Evolutionary conservation across 331 rosid genomes (phyloP).

Genomic region (Rosa hybrid): DNA sequence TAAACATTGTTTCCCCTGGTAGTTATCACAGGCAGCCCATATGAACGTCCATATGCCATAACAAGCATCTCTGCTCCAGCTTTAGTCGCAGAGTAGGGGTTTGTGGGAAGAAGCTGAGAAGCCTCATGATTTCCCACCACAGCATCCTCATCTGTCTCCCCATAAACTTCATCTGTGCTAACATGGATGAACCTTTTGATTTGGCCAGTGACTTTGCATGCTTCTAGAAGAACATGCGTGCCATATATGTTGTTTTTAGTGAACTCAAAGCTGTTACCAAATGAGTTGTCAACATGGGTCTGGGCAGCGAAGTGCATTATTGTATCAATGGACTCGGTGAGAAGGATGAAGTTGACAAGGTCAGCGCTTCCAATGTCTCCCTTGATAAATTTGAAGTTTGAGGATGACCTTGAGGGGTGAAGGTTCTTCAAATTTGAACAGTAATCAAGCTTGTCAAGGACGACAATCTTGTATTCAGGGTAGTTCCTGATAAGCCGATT

Average conservation of each 20-base stretch:
- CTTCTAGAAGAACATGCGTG: constrained; percentile 76
- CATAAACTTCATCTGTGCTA: constrained; percentile 76
- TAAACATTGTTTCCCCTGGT: constrained; percentile 76
- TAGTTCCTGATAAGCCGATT: constrained; percentile 57
- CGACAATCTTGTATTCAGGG: constrained; percentile 62
- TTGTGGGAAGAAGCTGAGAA: constrained; percentile 75
- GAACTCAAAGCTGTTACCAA: constrained; percentile 77
- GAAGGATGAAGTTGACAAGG: constrained; percentile 64
- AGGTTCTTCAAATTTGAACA: constrained; percentile 72
- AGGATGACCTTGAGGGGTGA: constrained; percentile 49
- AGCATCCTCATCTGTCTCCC: constrained; percentile 76
- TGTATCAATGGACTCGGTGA: constrained; percentile 64
- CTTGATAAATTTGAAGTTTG: constrained; percentile 64
- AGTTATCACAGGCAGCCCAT: constrained; percentile 68
- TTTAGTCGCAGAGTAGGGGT: constrained; percentile 76
- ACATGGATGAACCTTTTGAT: constrained; percentile 70
- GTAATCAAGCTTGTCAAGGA: constrained; percentile 81
- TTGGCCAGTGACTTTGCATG: constrained; percentile 67
- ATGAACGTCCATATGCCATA: constrained; percentile 72
- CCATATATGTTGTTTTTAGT: constrained; percentile 71
- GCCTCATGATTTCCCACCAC: constrained; percentile 78
- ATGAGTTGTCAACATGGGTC: constrained; percentile 80
- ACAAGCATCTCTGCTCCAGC: constrained; percentile 84
- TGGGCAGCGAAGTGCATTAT: constrained; percentile 83
- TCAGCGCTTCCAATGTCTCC: constrained; percentile 77